These are phyloP conservation scores for Catenaria anguillulae DNA, from an alignment of 371 early-diverging fungal species.

Conservation along the genomic window DNA sequence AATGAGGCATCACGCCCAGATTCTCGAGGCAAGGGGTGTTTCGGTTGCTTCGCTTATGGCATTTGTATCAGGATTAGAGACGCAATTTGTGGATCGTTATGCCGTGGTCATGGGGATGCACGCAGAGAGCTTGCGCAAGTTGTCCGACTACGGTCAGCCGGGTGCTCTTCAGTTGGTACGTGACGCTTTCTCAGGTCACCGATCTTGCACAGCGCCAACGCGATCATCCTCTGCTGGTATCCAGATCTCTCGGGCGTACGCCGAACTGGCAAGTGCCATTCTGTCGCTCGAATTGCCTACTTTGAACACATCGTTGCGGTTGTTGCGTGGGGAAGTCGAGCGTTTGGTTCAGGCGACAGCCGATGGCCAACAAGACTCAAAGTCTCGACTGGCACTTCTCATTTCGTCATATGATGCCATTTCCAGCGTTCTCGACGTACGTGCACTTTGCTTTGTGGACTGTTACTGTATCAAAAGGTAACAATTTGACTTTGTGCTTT, in stretches of 20 bases:
- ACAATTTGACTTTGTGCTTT: no score
- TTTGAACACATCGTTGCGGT: neutral
- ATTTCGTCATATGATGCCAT: conserved; percentile 82
- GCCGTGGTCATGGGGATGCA: conserved; percentile 74
- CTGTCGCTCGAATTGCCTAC: conserved; percentile 14
- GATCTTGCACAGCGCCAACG: no score
- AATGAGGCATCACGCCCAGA: conserved; percentile 58
- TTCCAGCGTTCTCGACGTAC: conserved; percentile 44
- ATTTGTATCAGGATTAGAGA: conserved; percentile 69
- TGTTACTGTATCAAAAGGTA: no score
- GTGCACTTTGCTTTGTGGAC: conserved; percentile 14
- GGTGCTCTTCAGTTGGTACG: conserved; percentile 70
- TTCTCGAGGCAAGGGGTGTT: conserved; percentile 61
- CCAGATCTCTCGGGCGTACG: conserved; percentile 52
- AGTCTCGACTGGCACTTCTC: conserved; percentile 46
- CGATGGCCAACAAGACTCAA: conserved; percentile 27
- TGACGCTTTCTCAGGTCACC: neutral
- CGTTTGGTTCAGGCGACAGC: conserved; percentile 22
- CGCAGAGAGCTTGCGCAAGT: conserved; percentile 62
- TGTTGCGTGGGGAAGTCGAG: conserved; percentile 18
- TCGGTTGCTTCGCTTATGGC: conserved; percentile 50
- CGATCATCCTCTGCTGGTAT: no score
- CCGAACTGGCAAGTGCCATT: conserved; percentile 78
- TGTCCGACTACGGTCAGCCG: conserved; percentile 25
- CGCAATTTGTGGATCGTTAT: conserved; percentile 45